These are phyloP conservation scores for Ulvella scutata DNA, from an alignment of 139 green algal species.

Conservation along the genomic window DNA sequence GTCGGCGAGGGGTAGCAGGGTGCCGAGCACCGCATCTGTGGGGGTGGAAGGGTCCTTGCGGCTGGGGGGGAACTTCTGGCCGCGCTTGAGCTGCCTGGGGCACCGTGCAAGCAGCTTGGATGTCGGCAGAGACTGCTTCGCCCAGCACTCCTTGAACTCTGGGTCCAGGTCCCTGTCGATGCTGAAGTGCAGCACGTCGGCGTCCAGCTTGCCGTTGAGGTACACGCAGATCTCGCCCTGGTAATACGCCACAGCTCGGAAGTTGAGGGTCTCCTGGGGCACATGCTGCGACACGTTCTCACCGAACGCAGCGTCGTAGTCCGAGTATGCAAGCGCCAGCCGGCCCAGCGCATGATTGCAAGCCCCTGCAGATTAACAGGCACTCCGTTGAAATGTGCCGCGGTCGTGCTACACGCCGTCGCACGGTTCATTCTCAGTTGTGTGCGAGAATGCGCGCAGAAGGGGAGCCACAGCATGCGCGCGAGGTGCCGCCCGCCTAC, in stretches of 20 bases:
- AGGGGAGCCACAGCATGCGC: no score
- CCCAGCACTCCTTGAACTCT: slow-evolving; percentile 59
- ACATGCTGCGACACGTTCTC: slow-evolving; percentile 3
- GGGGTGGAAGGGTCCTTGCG: background rate
- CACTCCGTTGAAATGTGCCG: no score
- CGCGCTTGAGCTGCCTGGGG: slow-evolving; percentile 28
- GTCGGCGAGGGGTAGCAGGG: slow-evolving; percentile 41
- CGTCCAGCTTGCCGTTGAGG: slow-evolving; percentile 38
- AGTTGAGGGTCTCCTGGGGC: slow-evolving; percentile 23
- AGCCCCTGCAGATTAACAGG: no score
- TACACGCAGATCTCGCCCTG: slow-evolving; percentile 46
- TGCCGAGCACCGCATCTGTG: slow-evolving; percentile 7
- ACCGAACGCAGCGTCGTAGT: slow-evolving; percentile 32
- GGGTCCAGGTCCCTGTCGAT: slow-evolving; percentile 49
- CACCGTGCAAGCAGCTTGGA: slow-evolving; percentile 42
- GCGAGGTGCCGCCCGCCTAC: no score
- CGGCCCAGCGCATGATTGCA: slow-evolving; percentile 38
- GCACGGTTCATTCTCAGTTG: no score
- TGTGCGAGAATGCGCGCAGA: no score
- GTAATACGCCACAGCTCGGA: slow-evolving; percentile 59
- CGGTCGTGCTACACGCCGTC: no score
- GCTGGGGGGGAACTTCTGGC: slow-evolving; percentile 3
- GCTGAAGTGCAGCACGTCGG: slow-evolving; percentile 30
- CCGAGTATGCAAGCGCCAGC: slow-evolving; percentile 20
- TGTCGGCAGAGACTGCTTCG: slow-evolving; percentile 53